These are phyloP conservation scores for Globisporangium echinulatum DNA, from an alignment of 352 stramenopile genomes.

Conservation along the genomic window DNA sequence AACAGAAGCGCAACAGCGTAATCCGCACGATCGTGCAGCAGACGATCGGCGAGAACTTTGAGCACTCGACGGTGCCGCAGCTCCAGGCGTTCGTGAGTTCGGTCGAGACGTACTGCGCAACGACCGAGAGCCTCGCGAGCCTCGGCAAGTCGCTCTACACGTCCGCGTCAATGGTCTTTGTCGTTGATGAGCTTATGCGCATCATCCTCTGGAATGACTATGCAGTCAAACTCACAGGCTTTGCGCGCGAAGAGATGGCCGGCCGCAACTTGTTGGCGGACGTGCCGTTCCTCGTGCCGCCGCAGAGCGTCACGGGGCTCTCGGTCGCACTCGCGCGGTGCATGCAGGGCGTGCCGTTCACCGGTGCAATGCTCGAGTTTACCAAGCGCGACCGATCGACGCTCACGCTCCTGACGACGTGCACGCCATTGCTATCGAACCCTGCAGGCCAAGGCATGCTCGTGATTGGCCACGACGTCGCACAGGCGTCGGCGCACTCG, in stretches of 20 bases:
- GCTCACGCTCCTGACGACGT: conserved; percentile 59
- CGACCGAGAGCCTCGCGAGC: conserved; percentile 69
- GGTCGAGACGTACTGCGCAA: conserved; percentile 71
- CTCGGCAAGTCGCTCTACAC: conserved; percentile 82
- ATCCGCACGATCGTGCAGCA: conserved; percentile 74
- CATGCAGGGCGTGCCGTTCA: conserved; percentile 40
- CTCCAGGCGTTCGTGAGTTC: conserved; percentile 70
- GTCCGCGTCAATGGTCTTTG: conserved; percentile 67
- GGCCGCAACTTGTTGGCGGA: conserved; percentile 67
- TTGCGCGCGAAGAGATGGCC: conserved; percentile 74
- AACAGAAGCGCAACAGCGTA: conserved; percentile 30
- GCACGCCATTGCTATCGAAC: conserved; percentile 68
- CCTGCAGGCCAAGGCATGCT: conserved; percentile 75
- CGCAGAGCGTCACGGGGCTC: conserved; percentile 41
- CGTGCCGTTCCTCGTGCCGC: conserved; percentile 60
- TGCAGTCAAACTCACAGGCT: conserved; percentile 67
- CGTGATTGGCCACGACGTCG: conserved; percentile 68
- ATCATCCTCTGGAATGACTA: conserved; percentile 85
- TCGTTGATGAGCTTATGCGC: conserved; percentile 78
- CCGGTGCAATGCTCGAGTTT: conserved; percentile 55
- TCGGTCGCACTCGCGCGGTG: conserved; percentile 57
- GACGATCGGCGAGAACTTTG: conserved; percentile 68
- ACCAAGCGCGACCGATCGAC: conserved; percentile 49
- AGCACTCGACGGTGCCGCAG: conserved; percentile 56
- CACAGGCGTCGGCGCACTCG: conserved; percentile 33